Evolutionary conservation across 2,329 filamentous ascomycete species (phyloP).

Genomic region (Furcasterigmium sp.): DNA sequence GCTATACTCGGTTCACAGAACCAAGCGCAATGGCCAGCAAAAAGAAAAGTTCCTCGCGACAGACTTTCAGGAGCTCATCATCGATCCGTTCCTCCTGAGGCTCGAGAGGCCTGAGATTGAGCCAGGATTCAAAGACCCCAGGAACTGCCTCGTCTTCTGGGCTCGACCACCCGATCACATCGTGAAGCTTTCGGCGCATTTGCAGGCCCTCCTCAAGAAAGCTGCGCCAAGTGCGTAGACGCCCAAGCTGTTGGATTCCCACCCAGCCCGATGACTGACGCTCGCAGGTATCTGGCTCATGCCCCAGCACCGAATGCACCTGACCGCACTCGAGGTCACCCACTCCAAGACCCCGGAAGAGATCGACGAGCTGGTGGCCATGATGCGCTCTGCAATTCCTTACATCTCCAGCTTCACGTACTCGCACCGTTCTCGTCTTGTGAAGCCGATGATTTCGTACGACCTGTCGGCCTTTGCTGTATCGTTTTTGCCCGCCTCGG

Average conservation of each 20-base stretch:
- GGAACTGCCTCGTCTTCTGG: slow-evolving; percentile 86
- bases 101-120: slow-evolving; percentile 60
- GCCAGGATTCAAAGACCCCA: slow-evolving; percentile 66
- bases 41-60: slow-evolving; percentile 64
- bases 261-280: slow-evolving; percentile 4
- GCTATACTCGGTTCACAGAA: slow-evolving; percentile 70
- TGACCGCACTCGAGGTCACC: slow-evolving; percentile 81
- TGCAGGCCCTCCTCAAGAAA: slow-evolving; percentile 62
- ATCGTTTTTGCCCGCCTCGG: slow-evolving; percentile 77
- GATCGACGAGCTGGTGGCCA: slow-evolving; percentile 56
- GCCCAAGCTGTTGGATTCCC: not conserved
- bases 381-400: slow-evolving; percentile 50
- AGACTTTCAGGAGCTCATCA: slow-evolving; percentile 63
- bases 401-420: slow-evolving; percentile 62
- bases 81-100: slow-evolving; percentile 71
- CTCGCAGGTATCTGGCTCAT: slow-evolving; percentile 75
- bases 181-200: slow-evolving; percentile 56
- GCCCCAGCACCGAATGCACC: slow-evolving; percentile 72
- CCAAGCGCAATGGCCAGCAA: slow-evolving; percentile 70
- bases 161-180: slow-evolving; percentile 73
- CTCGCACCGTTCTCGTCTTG: slow-evolving; percentile 64
- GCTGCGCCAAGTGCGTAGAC: slow-evolving; percentile 62
- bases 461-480: slow-evolving; percentile 82
- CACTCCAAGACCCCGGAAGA: slow-evolving; percentile 69
- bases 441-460: slow-evolving; percentile 78